Conservation (phyloP, 1,139 yeast genomes). For the Debaryomyces sp. region DNA sequence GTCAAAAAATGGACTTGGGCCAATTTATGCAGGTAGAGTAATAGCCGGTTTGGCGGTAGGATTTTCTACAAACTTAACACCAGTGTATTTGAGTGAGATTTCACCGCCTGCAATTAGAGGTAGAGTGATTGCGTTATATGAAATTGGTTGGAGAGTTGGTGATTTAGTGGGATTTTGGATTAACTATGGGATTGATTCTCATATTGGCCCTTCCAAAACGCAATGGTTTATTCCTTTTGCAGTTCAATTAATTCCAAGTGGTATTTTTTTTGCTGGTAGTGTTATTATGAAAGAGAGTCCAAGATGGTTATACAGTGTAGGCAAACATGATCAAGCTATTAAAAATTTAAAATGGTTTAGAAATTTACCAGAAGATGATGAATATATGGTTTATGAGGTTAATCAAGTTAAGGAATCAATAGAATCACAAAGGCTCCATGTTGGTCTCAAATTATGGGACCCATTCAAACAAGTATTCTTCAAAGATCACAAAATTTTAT, state of each 20-base stretch:
- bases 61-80: slow-evolving; percentile 43
- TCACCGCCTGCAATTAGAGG: slow-evolving; percentile 47
- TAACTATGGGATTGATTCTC: slow-evolving; percentile 40
- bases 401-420: slow-evolving; percentile 29
- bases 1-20: slow-evolving; percentile 33
- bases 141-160: slow-evolving; percentile 48
- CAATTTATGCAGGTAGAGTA: slow-evolving; percentile 46
- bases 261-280: slow-evolving; percentile 38
- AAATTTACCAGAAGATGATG: slow-evolving; percentile 38
- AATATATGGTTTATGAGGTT: slow-evolving; percentile 40
- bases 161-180: slow-evolving; percentile 50
- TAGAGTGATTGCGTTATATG: slow-evolving; percentile 39
- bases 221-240: slow-evolving; percentile 52
- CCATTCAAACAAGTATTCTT: slow-evolving; percentile 40
- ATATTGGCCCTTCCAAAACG: slow-evolving; percentile 28
- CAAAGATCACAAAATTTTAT: slow-evolving; percentile 29
- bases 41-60: slow-evolving; percentile 46
- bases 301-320: slow-evolving; percentile 43
- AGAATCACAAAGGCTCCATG: slow-evolving; percentile 30
- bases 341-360: slow-evolving; percentile 43
- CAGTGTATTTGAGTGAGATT: slow-evolving; percentile 44
- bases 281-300: slow-evolving; percentile 43
- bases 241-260: slow-evolving; percentile 45
- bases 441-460: slow-evolving; percentile 43
- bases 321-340: slow-evolving; percentile 36